Conservation (phyloP, 495 filamentous ascomycete genomes). For the Friedmanniomyces simplex region DNA sequence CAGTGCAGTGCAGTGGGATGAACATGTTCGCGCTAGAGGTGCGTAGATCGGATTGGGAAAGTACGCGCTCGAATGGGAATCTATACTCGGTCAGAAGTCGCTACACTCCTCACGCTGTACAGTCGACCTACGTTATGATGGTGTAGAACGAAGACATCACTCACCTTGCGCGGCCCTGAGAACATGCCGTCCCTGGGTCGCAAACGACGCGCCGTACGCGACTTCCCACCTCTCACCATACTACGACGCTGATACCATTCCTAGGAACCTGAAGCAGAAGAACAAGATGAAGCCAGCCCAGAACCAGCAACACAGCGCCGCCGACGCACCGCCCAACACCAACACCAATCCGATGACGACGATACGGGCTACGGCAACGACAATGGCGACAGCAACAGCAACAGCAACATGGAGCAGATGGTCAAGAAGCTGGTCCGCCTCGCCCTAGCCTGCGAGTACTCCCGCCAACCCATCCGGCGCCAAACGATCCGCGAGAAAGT, state of each 20-base stretch:
- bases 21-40: too few relatives aligned
- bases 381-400: conserved; percentile 29
- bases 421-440: conserved; percentile 88
- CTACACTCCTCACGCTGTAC: too few relatives aligned
- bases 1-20: too few relatives aligned
- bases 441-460: conserved; percentile 77
- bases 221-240: neutral
- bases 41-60: too few relatives aligned
- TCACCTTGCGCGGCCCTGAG: too few relatives aligned
- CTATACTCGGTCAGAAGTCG: too few relatives aligned
- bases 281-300: neutral
- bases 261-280: neutral
- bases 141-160: too few relatives aligned
- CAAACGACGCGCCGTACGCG: conserved; percentile 5
- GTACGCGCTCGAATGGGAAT: too few relatives aligned
- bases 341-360: neutral
- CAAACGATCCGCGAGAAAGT: conserved; percentile 68
- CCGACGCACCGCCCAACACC: neutral
- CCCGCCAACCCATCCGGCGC: conserved; percentile 65
- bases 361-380: neutral
- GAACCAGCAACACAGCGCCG: conserved; percentile 17
- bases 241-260: neutral
- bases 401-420: conserved; percentile 49
- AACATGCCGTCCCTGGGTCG: neutral
- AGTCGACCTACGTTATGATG: too few relatives aligned